A percentile compares a stretch with the other conserved stretches of the same genome.
Conservation (phyloP, 495 filamentous ascomycete species). For the Xylaria castorea region DNA sequence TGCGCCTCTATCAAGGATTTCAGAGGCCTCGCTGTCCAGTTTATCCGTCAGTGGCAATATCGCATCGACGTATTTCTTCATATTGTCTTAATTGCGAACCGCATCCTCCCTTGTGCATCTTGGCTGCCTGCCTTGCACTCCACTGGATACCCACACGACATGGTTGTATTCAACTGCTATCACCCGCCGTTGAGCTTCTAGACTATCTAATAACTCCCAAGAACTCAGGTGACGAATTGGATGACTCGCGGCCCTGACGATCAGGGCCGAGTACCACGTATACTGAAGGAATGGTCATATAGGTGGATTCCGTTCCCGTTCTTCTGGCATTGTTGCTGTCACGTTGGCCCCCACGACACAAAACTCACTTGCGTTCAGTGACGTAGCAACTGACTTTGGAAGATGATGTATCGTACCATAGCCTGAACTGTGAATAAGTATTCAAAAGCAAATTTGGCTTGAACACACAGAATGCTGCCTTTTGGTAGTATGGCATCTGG, state of each 20-base stretch:
- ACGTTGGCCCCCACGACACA: slow-evolving; percentile 17
- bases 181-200: slow-evolving; percentile 25
- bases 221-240: slow-evolving; percentile 24
- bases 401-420: slow-evolving; percentile 15
- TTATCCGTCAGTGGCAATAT: slow-evolving; percentile 29
- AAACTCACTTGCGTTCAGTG: slow-evolving; percentile 11
- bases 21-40: slow-evolving; percentile 20
- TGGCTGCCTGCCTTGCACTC: slow-evolving; percentile 11
- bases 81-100: slow-evolving; percentile 27
- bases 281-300: slow-evolving; percentile 6
- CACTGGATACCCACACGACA: slow-evolving; percentile 20
- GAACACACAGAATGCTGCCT: neutral
- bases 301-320: slow-evolving; percentile 14
- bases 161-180: slow-evolving; percentile 23
- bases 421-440: slow-evolving; percentile 2
- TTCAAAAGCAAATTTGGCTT: neutral
- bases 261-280: slow-evolving; percentile 23
- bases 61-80: slow-evolving; percentile 18
- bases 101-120: slow-evolving; percentile 24
- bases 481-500: neutral
- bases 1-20: slow-evolving; percentile 16
- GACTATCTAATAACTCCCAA: slow-evolving; percentile 16
- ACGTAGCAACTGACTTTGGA: slow-evolving; percentile 12
- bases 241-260: slow-evolving; percentile 26
- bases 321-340: slow-evolving; percentile 9